Evolutionary conservation across 2,329 filamentous ascomycete genomes (phyloP), one percentile per base, ranked within the genome.

Genomic region (Ascocoryne sarcoides): DNA sequence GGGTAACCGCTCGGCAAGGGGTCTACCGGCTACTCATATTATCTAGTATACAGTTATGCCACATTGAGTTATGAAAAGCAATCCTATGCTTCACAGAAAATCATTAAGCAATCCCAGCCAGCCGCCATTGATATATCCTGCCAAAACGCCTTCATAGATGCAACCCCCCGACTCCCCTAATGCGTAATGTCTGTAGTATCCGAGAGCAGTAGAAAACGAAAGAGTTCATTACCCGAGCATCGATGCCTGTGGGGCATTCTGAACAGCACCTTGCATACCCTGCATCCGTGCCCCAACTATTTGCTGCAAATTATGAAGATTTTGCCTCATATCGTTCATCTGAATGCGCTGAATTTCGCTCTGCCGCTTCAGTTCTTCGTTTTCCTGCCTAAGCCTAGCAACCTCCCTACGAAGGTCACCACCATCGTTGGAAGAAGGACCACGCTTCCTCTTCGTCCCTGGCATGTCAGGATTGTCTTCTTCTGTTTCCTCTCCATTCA

Each of bases 331-430:
- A 32, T 50, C 41, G 17, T 44, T 45, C 12, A 37, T 49, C 41
- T 51, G 50, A n/a, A 32, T 15, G 19, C 40, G 66, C 45, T 75
- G 71, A 31, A 66, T 61, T 29, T 72, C 64, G 45, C 74, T 62
- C 42, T 74, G 66, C 12, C 60, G 56, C 46, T 66, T 67, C 34
- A 80, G 64, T 50, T 79, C 74, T 47, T 76, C 67, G 44, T 82
- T 79, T 58, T 85, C 80, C 33, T 66, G 65, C n/a, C 73, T 70
- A 26, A 86, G 63, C 23, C 79, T 70, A 62, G 83, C 84, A 45
- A 83, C 62, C 56, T 85, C 79, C 34, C 76, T 71, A 15, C 74
- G 75, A 21, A 84, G 51, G 36, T 54, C 54, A 29, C 63, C 57
- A 17, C 58, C 56, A 4, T 59, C 58, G 29, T 74, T 72, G 14